phyloP scores from a whole-genome alignment of 2,329 filamentous ascomycete genomes.

The Penicillium decumbens region DNA sequence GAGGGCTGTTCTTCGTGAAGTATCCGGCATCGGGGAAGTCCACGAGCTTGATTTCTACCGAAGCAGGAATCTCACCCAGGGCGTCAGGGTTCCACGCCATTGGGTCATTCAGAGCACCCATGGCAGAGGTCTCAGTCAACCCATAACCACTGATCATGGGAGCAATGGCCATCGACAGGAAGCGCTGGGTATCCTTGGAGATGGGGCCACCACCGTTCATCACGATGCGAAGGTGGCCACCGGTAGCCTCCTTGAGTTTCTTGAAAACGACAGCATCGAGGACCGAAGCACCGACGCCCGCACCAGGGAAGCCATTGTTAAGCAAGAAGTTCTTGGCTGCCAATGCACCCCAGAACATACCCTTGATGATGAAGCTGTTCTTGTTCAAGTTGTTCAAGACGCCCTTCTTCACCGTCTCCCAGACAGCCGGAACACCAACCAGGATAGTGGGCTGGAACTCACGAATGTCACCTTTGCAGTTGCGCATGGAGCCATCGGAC shows the following conservation, averaged over 20 bases:
- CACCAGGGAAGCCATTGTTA: constrained; percentile 47
- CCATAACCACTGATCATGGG: constrained; percentile 95
- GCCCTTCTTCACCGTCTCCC: constrained; percentile 96
- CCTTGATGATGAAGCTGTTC: constrained; percentile 64
- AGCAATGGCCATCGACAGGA: constrained; percentile 85
- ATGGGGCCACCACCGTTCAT: constrained; percentile 94
- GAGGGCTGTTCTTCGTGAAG: constrained; percentile 65
- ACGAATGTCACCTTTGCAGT: constrained; percentile 89
- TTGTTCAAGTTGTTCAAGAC: constrained; percentile 73
- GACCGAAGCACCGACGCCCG: constrained; percentile 54
- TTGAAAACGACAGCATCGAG: constrained; percentile 84
- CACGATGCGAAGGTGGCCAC: constrained; percentile 79
- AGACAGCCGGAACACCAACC: constrained; percentile 91
- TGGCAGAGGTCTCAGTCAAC: constrained; percentile 82
- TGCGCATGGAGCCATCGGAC: constrained; percentile 76
- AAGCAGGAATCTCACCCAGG: constrained; percentile 72
- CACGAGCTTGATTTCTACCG: constrained; percentile 84
- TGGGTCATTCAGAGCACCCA: constrained; percentile 59
- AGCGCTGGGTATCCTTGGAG: constrained; percentile 78
- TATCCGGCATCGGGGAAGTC: constrained; percentile 88
- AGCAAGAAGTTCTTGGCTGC: constrained; percentile 59
- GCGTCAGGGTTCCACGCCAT: constrained; percentile 73
- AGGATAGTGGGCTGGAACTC: constrained; percentile 86
- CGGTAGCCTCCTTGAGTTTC: constrained; percentile 85
- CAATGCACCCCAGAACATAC: constrained; percentile 71